A percentile compares a stretch with the other conserved stretches of the same genome.
Conservation (phyloP, 257 asterid species). For the Fraxinus americana region DNA sequence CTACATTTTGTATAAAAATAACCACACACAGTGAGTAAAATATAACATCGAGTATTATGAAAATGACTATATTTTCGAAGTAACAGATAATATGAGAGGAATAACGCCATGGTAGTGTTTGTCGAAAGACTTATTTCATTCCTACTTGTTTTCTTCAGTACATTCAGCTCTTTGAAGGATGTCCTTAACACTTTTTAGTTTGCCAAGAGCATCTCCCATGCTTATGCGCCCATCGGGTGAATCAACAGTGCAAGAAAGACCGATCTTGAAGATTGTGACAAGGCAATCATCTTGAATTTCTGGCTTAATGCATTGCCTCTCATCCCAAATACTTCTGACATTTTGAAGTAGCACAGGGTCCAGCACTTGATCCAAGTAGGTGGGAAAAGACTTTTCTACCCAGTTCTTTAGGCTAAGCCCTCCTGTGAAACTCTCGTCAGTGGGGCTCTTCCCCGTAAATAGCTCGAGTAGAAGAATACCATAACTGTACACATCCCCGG, state of each 20-base stretch:
- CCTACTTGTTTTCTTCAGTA: neutral
- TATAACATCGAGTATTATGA: neutral
- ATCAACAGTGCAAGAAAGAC: conserved; percentile 47
- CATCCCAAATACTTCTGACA: conserved; percentile 1
- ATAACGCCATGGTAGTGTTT: neutral
- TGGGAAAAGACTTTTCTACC: conserved; percentile 46
- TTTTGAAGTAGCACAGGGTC: conserved; percentile 38
- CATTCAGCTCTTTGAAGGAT: conserved; percentile 13
- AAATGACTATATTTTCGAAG: neutral
- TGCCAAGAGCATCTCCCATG: conserved; percentile 43
- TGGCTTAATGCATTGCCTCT: conserved; percentile 9
- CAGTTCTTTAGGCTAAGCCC: conserved; percentile 53
- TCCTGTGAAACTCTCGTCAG: conserved; percentile 38
- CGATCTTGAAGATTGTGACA: conserved; percentile 38
- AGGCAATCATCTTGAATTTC: conserved; percentile 29
- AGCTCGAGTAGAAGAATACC: conserved; percentile 63
- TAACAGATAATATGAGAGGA: neutral
- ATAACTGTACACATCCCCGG: conserved; percentile 67
- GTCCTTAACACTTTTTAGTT: conserved; percentile 33
- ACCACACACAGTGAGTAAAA: neutral
- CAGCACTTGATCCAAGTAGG: conserved; percentile 35
- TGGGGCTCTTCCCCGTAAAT: conserved; percentile 56
- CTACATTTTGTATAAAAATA: neutral
- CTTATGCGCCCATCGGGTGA: conserved; percentile 38
- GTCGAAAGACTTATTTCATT: neutral